Evolutionary conservation across 768 basidiomycete genomes (phyloP).

Genomic region (Goffeauzyma gilvescens): DNA sequence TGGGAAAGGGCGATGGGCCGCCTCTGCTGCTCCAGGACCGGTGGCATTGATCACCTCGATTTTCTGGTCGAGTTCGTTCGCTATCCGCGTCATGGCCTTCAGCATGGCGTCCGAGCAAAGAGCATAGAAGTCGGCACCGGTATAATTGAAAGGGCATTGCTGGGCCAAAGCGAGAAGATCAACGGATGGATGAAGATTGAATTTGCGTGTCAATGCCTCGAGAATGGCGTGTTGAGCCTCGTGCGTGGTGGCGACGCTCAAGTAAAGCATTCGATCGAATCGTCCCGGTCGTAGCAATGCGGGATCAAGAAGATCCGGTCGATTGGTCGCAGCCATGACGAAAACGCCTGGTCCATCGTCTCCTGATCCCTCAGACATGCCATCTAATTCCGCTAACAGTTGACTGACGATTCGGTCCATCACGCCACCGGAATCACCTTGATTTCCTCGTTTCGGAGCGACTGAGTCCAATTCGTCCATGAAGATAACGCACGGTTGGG

Average conservation of each 20-base stretch:
- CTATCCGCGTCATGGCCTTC: constrained; percentile 79
- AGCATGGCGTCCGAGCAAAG: constrained; percentile 91
- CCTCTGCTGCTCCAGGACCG: no score
- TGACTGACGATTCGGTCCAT: constrained; percentile 98
- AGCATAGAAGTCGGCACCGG: constrained; percentile 96
- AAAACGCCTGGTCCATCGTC: constrained; percentile 51
- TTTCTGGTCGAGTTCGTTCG: constrained; percentile 53
- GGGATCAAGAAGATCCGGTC: constrained; percentile 77
- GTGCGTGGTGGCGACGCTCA: constrained; percentile 77
- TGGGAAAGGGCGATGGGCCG: constrained; percentile 47
- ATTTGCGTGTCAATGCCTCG: constrained; percentile 77
- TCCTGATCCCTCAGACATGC: constrained; percentile 47
- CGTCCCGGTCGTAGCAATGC: constrained; percentile 74
- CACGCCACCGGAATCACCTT: constrained; percentile 89
- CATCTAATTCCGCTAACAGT: constrained; percentile 79
- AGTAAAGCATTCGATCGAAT: constrained; percentile 90
- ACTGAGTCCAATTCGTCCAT: constrained; percentile 92
- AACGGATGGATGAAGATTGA: constrained; percentile 53
- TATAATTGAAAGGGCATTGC: constrained; percentile 75
- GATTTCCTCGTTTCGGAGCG: constrained; percentile 82
- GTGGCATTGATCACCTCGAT: no score
- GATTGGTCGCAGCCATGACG: constrained; percentile 88
- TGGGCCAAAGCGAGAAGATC: constrained; percentile 47
- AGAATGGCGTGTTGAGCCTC: constrained; percentile 69
- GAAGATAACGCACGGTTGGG: constrained; percentile 84